Evolutionary conservation across 23 red algal genomes (phyloP), one percentile per base, ranked within the genome.

Genomic region (Cyanidiococcus yangmingshanensis): DNA sequence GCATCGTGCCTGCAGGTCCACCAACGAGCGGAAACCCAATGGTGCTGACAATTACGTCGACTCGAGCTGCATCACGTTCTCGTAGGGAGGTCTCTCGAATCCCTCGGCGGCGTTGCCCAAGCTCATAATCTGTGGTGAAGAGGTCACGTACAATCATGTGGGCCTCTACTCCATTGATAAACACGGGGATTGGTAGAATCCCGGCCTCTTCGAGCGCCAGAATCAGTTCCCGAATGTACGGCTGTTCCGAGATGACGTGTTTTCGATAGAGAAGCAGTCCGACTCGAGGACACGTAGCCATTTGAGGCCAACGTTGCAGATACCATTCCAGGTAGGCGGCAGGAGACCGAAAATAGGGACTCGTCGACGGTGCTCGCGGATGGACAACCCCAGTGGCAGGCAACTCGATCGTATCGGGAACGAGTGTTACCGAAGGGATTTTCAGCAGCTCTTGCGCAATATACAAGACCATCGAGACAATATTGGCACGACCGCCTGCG

Each of bases 131-230:
- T 34, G 68, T 82, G 0, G 86, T 89, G 38, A 89, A 76, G 41
- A 40, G 82, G 79, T 89, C 86, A 2, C 86, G 78, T 2, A 83
- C 78, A 29, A 89, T 79, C 41, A 89, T 89, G 31, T 89, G 86
- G n/a, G 86, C 86, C 79, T 89, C 86, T 18, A 89, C 86, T 18
- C 86, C 86, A 37, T 80, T 89, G 37, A 89, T 89, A 36, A 82
- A 89, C 1, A 89, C 67, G 25, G 86, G 86, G 0, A 89, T 50
- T 34, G 86, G 86, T 17, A 82, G 40, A 18, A 89, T 17, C 17
- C 79, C 79, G 29, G 58, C 79, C 17, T 38, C 27, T 67, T 89
- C 86, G 31, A 89, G 58, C 21, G 40, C 41, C 1, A 7, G 2
- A 18, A 89, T 68, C 2, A 89, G 57, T 15, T 71, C 26, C 1